A percentile compares a stretch with the other conserved stretches of the same genome.
Conservation (phyloP, 257 asterid species). For the Linaria vulgaris region DNA sequence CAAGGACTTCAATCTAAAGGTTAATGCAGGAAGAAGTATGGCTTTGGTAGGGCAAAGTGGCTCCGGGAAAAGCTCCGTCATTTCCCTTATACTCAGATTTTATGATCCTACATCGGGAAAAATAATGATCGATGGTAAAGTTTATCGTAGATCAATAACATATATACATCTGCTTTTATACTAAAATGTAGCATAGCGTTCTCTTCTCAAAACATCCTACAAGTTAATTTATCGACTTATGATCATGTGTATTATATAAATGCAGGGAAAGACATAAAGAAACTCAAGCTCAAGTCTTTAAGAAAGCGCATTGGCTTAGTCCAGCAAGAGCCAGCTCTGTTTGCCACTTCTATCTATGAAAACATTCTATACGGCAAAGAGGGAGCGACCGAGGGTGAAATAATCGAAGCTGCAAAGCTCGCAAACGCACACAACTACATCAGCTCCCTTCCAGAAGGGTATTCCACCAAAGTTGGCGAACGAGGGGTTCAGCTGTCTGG, state of each 20-base stretch:
- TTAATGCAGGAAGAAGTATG: conserved; percentile 78
- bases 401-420: conserved; percentile 85
- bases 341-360: conserved; percentile 83
- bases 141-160: not conserved
- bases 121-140: conserved; percentile 75
- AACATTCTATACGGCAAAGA: conserved; percentile 93
- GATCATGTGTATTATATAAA: not conserved
- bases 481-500: conserved; percentile 85
- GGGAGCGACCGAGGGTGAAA: conserved; percentile 83
- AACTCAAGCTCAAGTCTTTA: conserved; percentile 68
- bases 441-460: conserved; percentile 85
- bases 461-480: conserved; percentile 74
- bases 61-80: conserved; percentile 96
- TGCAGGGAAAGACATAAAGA: conserved; percentile 88
- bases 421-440: conserved; percentile 90
- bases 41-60: conserved; percentile 98
- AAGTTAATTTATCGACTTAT: too few species aligned
- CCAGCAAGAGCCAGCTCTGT: conserved; percentile 98
- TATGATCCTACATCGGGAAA: conserved; percentile 88
- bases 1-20: conserved; percentile 77
- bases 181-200: too few species aligned
- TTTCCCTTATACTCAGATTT: conserved; percentile 78
- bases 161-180: too few species aligned
- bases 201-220: too few species aligned
- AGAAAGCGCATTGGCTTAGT: conserved; percentile 89